Conservation (phyloP, 1,284 basidiomycete genomes). For the Papiliotrema fonsecae region DNA sequence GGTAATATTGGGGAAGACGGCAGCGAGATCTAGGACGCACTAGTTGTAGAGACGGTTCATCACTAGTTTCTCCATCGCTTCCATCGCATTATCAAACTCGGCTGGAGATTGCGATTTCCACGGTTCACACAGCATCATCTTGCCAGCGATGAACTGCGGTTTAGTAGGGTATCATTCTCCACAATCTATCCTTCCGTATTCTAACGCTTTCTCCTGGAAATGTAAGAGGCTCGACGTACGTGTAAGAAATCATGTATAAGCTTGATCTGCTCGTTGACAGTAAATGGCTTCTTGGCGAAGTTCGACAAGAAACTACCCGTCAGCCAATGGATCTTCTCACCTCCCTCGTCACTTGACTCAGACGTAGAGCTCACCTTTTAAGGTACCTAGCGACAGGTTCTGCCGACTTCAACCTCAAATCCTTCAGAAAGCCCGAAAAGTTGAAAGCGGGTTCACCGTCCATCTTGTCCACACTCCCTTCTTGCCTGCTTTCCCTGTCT, state of each 20-base stretch:
- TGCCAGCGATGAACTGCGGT: conserved; percentile 71
- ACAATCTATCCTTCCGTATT: background rate
- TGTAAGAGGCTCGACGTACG: conserved; percentile 52
- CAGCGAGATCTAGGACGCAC: conserved; percentile 60
- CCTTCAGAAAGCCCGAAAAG: conserved; percentile 66
- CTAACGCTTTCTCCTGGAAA: background rate
- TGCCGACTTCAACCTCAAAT: conserved; percentile 76
- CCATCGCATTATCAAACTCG: conserved; percentile 95
- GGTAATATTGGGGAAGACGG: too few relatives aligned
- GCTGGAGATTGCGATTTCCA: conserved; percentile 70
- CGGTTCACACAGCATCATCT: conserved; percentile 76
- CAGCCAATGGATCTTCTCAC: background rate
- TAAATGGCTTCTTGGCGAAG: conserved; percentile 81
- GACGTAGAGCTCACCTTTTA: conserved; percentile 62
- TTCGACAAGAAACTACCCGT: conserved; percentile 75
- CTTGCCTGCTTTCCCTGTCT: too few relatives aligned
- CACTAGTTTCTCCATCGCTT: conserved; percentile 99
- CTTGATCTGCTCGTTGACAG: conserved; percentile 85
- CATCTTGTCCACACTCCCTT: background rate
- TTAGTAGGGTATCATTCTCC: background rate
- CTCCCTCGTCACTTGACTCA: background rate
- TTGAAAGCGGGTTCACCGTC: conserved; percentile 39
- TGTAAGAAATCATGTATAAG: conserved; percentile 86
- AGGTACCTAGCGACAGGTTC: conserved; percentile 87
- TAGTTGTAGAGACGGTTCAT: conserved; percentile 97